These are phyloP conservation scores for Tubosaeta sp. DNA, from an alignment of 768 basidiomycete genomes.

Conservation along the genomic window DNA sequence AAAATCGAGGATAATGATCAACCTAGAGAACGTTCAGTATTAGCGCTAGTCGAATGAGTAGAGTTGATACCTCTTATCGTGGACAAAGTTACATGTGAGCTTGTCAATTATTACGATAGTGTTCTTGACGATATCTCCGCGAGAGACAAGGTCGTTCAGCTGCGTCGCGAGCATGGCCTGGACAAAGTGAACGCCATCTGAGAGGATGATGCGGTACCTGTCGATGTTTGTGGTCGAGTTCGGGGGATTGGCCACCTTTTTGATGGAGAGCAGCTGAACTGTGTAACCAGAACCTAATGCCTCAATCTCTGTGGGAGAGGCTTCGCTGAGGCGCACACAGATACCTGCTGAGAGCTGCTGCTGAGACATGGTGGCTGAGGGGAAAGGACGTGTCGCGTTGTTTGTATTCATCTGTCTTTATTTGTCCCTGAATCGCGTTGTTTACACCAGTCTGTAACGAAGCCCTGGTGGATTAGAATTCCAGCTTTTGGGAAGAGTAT, in stretches of 20 bases:
- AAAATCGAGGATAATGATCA: conserved; percentile 76
- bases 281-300: conserved; percentile 37
- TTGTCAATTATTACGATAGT: conserved; percentile 67
- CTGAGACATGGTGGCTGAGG: conserved; percentile 36
- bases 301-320: conserved; percentile 30
- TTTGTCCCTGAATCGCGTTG: conserved; percentile 6
- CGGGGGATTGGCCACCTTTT: conserved; percentile 51
- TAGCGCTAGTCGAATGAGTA: background rate
- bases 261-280: conserved; percentile 81
- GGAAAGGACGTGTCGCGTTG: conserved; percentile 14
- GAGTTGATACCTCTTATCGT: conserved; percentile 68
- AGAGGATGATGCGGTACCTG: conserved; percentile 78
- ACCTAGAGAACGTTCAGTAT: conserved; percentile 38
- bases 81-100: conserved; percentile 78
- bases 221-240: conserved; percentile 39
- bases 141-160: conserved; percentile 70
- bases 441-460: too few relatives aligned
- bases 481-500: too few relatives aligned
- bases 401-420: conserved; percentile 6
- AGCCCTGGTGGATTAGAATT: too few relatives aligned
- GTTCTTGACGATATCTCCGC: conserved; percentile 58
- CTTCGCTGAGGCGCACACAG: conserved; percentile 44
- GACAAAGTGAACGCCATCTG: conserved; percentile 81
- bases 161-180: conserved; percentile 97
- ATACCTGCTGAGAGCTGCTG: conserved; percentile 53